A percentile compares a stretch with the other conserved stretches of the same genome.
phyloP scores from a whole-genome alignment of 306 rosid genomes.

The Morella rubra region DNA sequence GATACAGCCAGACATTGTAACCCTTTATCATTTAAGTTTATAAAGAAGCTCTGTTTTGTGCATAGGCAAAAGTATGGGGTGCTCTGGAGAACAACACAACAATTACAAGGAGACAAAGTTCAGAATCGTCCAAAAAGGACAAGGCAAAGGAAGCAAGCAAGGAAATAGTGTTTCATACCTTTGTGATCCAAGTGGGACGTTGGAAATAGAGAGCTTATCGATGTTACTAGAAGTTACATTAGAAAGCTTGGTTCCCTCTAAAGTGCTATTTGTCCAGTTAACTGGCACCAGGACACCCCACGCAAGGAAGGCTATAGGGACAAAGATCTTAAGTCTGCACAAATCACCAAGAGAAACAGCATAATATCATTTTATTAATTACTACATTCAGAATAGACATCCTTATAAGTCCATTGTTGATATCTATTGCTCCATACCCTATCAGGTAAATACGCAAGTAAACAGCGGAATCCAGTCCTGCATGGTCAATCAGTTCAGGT shows the following conservation, averaged over 20 bases:
- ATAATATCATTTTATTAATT: background rate
- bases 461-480: slow-evolving; percentile 94
- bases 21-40: background rate
- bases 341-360: slow-evolving; percentile 18
- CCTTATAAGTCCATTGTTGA: slow-evolving; percentile 8
- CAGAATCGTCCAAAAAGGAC: background rate
- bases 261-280: slow-evolving; percentile 55
- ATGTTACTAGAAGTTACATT: slow-evolving; percentile 82
- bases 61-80: background rate
- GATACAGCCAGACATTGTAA: background rate
- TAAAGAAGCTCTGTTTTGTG: background rate
- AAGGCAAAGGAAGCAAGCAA: background rate
- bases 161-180: slow-evolving; percentile 49
- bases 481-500: slow-evolving; percentile 92
- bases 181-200: slow-evolving; percentile 45
- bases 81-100: background rate
- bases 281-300: slow-evolving; percentile 88
- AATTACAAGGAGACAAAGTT: background rate
- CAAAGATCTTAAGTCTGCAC: slow-evolving; percentile 89
- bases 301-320: slow-evolving; percentile 81
- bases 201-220: slow-evolving; percentile 82
- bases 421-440: slow-evolving; percentile 53
- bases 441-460: slow-evolving; percentile 90
- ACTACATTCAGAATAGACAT: background rate
- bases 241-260: slow-evolving; percentile 17